phyloP scores from a whole-genome alignment of 352 stramenopile species.

The Phytophthora rubi region DNA sequence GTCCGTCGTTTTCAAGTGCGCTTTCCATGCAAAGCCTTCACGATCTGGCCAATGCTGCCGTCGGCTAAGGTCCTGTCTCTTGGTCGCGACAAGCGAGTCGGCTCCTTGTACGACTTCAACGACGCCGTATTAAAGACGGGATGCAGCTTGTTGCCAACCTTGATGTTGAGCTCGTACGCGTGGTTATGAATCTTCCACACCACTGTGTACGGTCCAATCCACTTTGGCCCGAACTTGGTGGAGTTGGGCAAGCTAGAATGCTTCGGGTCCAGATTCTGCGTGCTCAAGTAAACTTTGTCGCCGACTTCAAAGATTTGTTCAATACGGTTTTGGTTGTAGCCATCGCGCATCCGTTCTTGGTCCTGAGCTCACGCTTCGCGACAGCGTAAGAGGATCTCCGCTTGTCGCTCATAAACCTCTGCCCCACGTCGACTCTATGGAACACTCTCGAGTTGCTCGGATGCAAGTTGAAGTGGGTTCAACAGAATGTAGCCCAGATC shows the following conservation, averaged over 20 bases:
- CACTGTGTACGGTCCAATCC: constrained; percentile 19
- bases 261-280: constrained; percentile 17
- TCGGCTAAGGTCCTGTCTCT: constrained; percentile 8
- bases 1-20: background rate
- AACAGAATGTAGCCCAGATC: constrained; percentile 14
- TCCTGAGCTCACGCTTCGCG: too few species aligned
- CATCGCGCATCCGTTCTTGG: too few species aligned
- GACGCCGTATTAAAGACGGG: background rate
- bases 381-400: background rate
- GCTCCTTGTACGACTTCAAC: constrained; percentile 18
- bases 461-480: constrained; percentile 5
- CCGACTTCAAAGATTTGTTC: constrained; percentile 22
- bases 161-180: constrained; percentile 31
- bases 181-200: constrained; percentile 23
- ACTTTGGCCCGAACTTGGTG: constrained; percentile 24
- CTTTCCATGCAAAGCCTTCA: constrained; percentile 5
- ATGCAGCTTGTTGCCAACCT: constrained; percentile 19
- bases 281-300: constrained; percentile 25
- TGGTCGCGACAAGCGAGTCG: background rate
- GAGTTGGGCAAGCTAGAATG: constrained; percentile 21
- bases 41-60: constrained; percentile 8
- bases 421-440: background rate
- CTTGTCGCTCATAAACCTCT: constrained; percentile 20
- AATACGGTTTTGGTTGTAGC: background rate
- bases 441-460: background rate